A percentile compares a stretch with the other conserved stretches of the same genome.
These are phyloP conservation scores for Eutrema yunnanense DNA, from an alignment of 345 rosid species.

Conservation along the genomic window DNA sequence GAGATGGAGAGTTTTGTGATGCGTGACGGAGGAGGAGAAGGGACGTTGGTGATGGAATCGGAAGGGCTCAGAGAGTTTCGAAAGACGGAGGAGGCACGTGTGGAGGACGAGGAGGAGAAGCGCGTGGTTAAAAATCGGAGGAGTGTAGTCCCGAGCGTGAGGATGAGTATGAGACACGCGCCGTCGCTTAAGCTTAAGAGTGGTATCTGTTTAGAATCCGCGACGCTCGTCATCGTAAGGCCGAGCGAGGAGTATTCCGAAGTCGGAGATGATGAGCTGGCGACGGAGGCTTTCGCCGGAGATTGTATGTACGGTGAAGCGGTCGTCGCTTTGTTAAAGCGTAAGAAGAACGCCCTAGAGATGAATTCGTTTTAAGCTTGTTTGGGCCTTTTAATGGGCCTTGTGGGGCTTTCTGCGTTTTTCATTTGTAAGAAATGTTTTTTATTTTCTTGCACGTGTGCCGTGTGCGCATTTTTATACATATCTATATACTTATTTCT, in stretches of 20 bases:
- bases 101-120: neutral
- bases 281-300: slow-evolving; percentile 28
- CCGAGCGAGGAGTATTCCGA: neutral
- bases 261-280: slow-evolving; percentile 23
- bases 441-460: slow-evolving; percentile 2
- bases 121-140: slow-evolving; percentile 12
- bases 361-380: slow-evolving; percentile 9
- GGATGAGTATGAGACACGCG: slow-evolving; percentile 33
- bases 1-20: slow-evolving; percentile 19
- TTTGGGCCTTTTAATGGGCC: slow-evolving; percentile 14
- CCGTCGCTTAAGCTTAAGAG: slow-evolving; percentile 22
- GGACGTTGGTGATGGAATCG: slow-evolving; percentile 10
- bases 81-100: slow-evolving; percentile 8
- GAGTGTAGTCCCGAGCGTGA: slow-evolving; percentile 29
- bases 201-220: slow-evolving; percentile 20
- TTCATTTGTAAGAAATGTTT: neutral
- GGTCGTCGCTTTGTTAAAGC: slow-evolving; percentile 24
- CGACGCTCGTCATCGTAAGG: slow-evolving; percentile 22
- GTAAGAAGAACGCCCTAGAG: neutral
- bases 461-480: neutral
- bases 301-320: slow-evolving; percentile 28
- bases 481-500: too few relatives aligned
- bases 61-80: slow-evolving; percentile 20
- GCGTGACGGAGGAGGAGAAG: slow-evolving; percentile 21
- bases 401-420: neutral